A percentile compares a stretch with the other conserved stretches of the same genome.
Evolutionary conservation across 805 yeast species (phyloP).

Genomic region (Nakazawaea populi): DNA sequence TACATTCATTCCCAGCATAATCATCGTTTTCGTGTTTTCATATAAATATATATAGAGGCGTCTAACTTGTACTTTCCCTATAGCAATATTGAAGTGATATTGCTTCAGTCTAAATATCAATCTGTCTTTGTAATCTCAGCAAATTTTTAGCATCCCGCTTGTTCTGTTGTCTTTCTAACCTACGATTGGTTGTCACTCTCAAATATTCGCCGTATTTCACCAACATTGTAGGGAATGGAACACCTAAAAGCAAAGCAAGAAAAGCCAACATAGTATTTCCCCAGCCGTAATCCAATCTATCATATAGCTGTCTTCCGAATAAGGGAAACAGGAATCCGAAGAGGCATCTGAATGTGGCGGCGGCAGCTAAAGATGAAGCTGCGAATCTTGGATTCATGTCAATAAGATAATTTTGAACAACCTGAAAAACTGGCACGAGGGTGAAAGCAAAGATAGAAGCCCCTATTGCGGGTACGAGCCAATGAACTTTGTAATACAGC

Average conservation of each 20-base stretch:
- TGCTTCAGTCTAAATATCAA: neutral
- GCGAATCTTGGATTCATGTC: conserved; percentile 61
- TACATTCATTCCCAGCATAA: too few relatives aligned
- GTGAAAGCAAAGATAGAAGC: conserved; percentile 50
- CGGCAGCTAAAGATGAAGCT: conserved; percentile 59
- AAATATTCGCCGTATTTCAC: conserved; percentile 47
- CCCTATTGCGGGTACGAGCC: conserved; percentile 60
- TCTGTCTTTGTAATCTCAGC: conserved; percentile 20
- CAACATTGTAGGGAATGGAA: conserved; percentile 57
- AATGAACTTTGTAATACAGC: conserved; percentile 45
- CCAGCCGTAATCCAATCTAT: conserved; percentile 56
- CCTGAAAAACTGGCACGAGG: conserved; percentile 49
- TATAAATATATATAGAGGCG: too few relatives aligned
- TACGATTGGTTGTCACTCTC: conserved; percentile 47
- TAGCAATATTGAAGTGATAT: too few relatives aligned
- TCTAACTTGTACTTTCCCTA: too few relatives aligned
- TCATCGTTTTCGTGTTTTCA: too few relatives aligned
- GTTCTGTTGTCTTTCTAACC: conserved; percentile 39
- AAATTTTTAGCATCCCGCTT: conserved; percentile 34
- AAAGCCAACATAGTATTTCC: conserved; percentile 58
- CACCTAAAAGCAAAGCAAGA: conserved; percentile 45
- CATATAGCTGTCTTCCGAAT: conserved; percentile 52
- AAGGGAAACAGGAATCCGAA: conserved; percentile 61
- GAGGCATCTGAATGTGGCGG: conserved; percentile 51
- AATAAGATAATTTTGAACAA: conserved; percentile 54